Conservation (phyloP, 2,329 filamentous ascomycete species). For the Penicillium glabrum region DNA sequence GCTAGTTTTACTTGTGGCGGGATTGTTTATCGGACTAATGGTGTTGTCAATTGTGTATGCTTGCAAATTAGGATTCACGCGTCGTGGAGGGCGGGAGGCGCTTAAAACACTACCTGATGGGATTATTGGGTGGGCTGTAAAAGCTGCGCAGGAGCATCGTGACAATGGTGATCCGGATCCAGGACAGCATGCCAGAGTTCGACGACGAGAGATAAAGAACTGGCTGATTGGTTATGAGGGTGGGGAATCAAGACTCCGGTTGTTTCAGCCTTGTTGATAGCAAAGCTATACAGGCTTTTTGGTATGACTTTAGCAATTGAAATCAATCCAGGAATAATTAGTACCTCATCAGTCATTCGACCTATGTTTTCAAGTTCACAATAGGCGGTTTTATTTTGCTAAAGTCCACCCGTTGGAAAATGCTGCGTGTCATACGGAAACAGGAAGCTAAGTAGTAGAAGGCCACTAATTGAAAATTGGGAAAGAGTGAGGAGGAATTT, state of each 20-base stretch:
- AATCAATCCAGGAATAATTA: too few species aligned
- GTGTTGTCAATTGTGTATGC: neutral
- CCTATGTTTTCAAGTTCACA: too few species aligned
- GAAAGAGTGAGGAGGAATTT: slow-evolving; percentile 6
- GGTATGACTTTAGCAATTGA: too few species aligned
- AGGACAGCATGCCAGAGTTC: neutral
- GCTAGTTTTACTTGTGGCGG: neutral
- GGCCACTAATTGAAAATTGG: neutral
- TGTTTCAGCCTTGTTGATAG: neutral
- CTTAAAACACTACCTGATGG: neutral
- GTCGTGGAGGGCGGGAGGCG: neutral
- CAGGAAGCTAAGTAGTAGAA: too few species aligned
- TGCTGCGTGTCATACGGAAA: too few species aligned
- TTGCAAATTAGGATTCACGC: neutral
- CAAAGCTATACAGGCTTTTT: neutral
- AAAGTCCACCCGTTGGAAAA: neutral
- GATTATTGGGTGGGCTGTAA: neutral
- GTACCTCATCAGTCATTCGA: too few species aligned
- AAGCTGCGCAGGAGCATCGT: neutral
- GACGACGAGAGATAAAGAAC: neutral
- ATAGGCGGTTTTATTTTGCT: too few species aligned
- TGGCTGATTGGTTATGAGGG: neutral
- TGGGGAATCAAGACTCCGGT: neutral
- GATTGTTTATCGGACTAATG: neutral
- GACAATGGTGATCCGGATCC: neutral